Evolutionary conservation across 768 basidiomycete genomes (phyloP), one percentile per base, ranked within the genome.

Genomic region (Auriscalpium vulgare): DNA sequence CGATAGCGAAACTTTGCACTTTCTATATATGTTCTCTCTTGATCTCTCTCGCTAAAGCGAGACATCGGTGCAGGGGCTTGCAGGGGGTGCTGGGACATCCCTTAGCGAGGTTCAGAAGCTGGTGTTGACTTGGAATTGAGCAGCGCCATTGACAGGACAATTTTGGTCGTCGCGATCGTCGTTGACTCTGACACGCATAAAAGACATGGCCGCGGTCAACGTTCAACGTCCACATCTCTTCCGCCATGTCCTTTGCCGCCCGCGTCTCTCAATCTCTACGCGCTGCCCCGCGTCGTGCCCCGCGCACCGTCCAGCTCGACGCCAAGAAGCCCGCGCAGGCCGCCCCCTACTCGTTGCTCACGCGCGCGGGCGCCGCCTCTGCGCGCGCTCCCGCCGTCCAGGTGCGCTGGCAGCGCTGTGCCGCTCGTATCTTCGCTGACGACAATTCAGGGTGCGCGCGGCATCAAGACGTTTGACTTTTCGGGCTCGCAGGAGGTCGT

Each of bases 391-490:
- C 29, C 29, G 29, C 51, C 40, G 35, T n/a, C 59, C 19, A 36
- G 44, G 5, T n/a, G 53, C 53, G 45, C 54, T 46, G 50, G 49
- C 43, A 37, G 21, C 49, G 13, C 50, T 56, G 44, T 17, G 36
- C 37, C 44, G 34, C 53, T 47, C 17, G 36, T 13, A 44, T 55
- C 50, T 60, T 29, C 36, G 36, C 47, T 45, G 14, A 53, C 45
- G 56, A 44, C 16, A 29, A 11, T 47, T 21, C 21, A 86, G 80
- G 75, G 79, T 40, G 71, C 72, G 60, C 91, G 94, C 66, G 93
- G 94, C 56, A 67, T 97, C 64, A 95, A 97, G 78, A 94, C 93
- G 51, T 88, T 97, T 66, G 88, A 95, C 79, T 97, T 97, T 74
- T 95, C 95, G 53, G 95, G 94, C 65, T 86, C 87, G 57, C 82